Base-by-base conservation (phyloP, 148 eudicot species). In the Arctostaphylos glauca region DNA sequence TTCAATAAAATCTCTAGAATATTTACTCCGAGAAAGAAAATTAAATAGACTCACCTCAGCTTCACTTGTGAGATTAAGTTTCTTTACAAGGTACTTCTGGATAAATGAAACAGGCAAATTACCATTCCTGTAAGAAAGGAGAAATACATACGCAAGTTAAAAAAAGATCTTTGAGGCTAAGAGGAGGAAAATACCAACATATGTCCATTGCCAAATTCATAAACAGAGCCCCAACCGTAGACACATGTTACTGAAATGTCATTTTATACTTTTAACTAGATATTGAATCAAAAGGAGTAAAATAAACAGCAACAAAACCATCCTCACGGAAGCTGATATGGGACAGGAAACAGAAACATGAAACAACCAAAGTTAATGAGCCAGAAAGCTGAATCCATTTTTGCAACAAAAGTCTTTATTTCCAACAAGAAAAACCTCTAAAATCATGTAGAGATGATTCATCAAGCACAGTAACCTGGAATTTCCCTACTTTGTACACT, bases 31-130 rank as follows among this genome's bases (percentile, higher is more conserved):
- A n/a, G 38, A 80, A 67, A 16, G 46, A 80, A 80, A 67, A 47
- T n/a, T 19, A 16, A 74, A 25, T 43, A 13, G 21, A 82, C 90
- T 86, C 66, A 91, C 94, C 92, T 94, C 98, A 19, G 85, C 81
- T 87, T 90, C 93, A 72, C 86, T 88, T 44, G 87, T 66, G 79
- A 94, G 95, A 81, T 91, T 88, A 48, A 94, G 92, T 87, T 94
- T 92, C 89, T 86, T 89, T 53, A 75, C 84, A 49, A 94, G 85
- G 84, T 92, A 94, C 82, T 90, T 94, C 70, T 90, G 95, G 81
- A 92, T 89, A 82, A 83, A 82, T 23, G 94, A 94, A 50, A 91
- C 93, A 18, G 92, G 89, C 88, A 91, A 86, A 64, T 82, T 88
- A 74, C 90, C 90, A 88, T 94, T 91, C 91, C 98, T 94, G 88